Percentiles rank a stretch among this genome's conserved stretches.
phyloP scores from a whole-genome alignment of 164 flowering plant species.

The Akebia trifoliata region DNA sequence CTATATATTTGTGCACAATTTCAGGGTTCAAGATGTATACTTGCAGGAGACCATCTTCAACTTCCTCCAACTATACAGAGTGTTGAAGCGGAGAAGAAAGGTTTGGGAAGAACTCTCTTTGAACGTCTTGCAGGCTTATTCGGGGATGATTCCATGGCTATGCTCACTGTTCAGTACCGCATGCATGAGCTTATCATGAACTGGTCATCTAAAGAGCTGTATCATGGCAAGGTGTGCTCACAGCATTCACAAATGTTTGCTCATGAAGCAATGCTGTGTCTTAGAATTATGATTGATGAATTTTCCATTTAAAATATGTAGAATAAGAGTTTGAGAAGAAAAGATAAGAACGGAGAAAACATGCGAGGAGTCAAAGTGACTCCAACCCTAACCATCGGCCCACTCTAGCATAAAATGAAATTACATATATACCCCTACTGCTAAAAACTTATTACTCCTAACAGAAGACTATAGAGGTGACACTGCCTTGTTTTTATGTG shows the following conservation, averaged over 20 bases:
- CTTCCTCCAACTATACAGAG: constrained; percentile 99
- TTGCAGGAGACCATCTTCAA: constrained; percentile 99
- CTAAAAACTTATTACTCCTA: no score
- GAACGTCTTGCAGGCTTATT: constrained; percentile 82
- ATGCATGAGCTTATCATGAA: constrained; percentile 96
- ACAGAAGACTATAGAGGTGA: constrained; percentile 3
- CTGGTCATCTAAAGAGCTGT: constrained; percentile 96
- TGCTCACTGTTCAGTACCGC: constrained; percentile 98
- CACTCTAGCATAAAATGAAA: no score
- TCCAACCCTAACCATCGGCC: no score
- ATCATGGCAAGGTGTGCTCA: constrained; percentile 81
- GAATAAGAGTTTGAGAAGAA: no score
- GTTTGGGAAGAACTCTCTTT: constrained; percentile 93
- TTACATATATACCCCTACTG: no score
- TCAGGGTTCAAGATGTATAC: constrained; percentile 94
- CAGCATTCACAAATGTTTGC: neutral
- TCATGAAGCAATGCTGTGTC: neutral
- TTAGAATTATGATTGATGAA: constrained; percentile 1
- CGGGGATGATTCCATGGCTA: constrained; percentile 75
- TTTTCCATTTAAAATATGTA: neutral
- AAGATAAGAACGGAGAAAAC: no score
- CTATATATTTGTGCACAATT: constrained; percentile 7
- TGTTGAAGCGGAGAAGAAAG: constrained; percentile 94
- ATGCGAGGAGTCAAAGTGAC: no score
- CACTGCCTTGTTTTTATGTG: constrained; percentile 4